Evolutionary conservation across 345 rosid species (phyloP), one percentile per base, ranked within the genome.

Genomic region (Lenwebbia sp.): DNA sequence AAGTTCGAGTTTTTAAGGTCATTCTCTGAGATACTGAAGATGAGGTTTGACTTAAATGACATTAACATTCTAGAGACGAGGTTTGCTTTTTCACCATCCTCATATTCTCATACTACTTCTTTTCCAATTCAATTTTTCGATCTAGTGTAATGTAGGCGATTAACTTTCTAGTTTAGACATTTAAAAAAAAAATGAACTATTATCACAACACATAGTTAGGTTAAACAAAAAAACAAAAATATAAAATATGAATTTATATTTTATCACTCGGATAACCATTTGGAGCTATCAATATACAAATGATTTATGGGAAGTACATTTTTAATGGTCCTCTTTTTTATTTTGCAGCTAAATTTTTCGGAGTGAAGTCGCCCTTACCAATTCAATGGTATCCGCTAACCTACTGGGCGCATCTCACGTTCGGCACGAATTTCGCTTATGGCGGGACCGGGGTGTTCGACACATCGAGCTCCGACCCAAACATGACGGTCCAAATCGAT

Each of bases 401-500:
- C 13, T 1, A 17, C 47, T 44, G 13, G 47, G 7, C 6, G 6
- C 78, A 70, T 37, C 13, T 33, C 13, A 70, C 13, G 47, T 6
- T 47, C 50, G 90, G 92, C 50, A 88, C 89, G 86, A 91, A 91
- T 60, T 89, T 89, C 44, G 92, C 92, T 25, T 89, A 86, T 30
- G 91, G 92, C 26, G 92, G 91, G 1, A 89, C 90, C 5, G 91
- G 92, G 5, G 89, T 89, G 51, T 89, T 88, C 82, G 84, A 87
- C 65, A 89, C 92, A 26, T 12, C 10, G 21, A 83, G 37, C 3
- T 40, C 85, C 13, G 74, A 58, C 13, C 91, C 91, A 13, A 87
- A 91, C 65, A 88, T 89, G 92, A 85, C 87, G 0, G 81, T 86
- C 58, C 92, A 91, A 58, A 89, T 91, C n/a, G 84, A 85, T 19